Evolutionary conservation across 768 basidiomycete genomes (phyloP).

Genomic region (Lentinula guzmanii): DNA sequence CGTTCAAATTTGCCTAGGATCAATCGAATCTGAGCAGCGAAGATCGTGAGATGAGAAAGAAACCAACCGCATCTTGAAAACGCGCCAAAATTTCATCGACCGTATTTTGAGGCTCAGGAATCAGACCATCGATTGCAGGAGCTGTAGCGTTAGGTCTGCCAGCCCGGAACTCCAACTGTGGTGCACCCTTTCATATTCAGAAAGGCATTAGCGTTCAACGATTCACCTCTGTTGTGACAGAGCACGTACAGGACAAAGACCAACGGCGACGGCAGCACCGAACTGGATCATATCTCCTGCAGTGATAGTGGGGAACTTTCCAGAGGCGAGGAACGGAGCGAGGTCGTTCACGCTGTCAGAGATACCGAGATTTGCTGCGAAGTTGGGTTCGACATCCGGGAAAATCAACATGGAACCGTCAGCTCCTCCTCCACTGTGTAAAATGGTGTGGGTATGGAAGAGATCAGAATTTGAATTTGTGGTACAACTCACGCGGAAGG

Average conservation of each 20-base stretch:
- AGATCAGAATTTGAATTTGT: not conserved
- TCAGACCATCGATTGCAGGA: slow-evolving; percentile 21
- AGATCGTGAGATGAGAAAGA: not conserved
- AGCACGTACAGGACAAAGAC: slow-evolving; percentile 27
- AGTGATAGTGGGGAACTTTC: not conserved
- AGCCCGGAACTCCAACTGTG: slow-evolving; percentile 28
- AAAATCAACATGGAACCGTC: slow-evolving; percentile 24
- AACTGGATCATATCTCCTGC: slow-evolving; percentile 20
- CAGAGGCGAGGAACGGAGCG: slow-evolving; percentile 1
- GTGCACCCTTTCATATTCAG: slow-evolving; percentile 17
- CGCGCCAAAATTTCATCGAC: slow-evolving; percentile 20
- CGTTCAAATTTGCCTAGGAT: slow-evolving; percentile 17
- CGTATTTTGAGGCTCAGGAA: slow-evolving; percentile 28
- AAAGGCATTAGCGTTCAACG: not conserved
- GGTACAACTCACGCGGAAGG: not conserved
- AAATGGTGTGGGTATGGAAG: not conserved
- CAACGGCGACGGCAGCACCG: slow-evolving; percentile 25
- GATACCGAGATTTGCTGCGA: slow-evolving; percentile 11
- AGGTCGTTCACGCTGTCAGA: slow-evolving; percentile 13
- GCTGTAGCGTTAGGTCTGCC: slow-evolving; percentile 23
- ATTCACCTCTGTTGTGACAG: not conserved
- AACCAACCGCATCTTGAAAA: slow-evolving; percentile 20
- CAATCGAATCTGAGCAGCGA: not conserved
- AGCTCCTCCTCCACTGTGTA: slow-evolving; percentile 22
- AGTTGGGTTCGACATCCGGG: slow-evolving; percentile 16